Evolutionary conservation across 1,284 basidiomycete genomes (phyloP).

Genomic region (Hymenochaete sp.): DNA sequence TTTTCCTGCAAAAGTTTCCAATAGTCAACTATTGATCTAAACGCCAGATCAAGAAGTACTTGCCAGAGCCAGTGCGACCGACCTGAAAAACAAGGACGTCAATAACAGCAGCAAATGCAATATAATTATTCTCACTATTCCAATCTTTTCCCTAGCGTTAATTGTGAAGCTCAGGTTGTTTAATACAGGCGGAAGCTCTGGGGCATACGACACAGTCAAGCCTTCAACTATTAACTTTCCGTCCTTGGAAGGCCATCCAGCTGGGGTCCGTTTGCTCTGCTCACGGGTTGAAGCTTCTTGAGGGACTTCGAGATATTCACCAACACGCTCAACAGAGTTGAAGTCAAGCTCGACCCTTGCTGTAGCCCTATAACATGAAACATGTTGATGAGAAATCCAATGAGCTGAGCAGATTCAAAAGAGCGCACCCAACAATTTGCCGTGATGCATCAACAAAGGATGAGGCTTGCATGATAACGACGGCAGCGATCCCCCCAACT

Average conservation of each 20-base stretch:
- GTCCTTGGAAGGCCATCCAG: slow-evolving; percentile 67
- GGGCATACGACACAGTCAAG: slow-evolving; percentile 65
- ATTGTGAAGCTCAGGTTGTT: slow-evolving; percentile 63
- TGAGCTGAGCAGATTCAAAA: slow-evolving; percentile 8
- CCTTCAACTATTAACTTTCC: slow-evolving; percentile 52
- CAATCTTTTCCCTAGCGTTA: slow-evolving; percentile 69
- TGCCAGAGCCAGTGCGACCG: slow-evolving; percentile 54
- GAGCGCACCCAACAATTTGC: slow-evolving; percentile 54
- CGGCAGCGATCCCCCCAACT: slow-evolving; percentile 63
- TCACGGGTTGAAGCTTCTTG: slow-evolving; percentile 72
- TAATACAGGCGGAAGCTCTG: slow-evolving; percentile 65
- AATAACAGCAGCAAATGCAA: no score
- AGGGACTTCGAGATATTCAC: slow-evolving; percentile 71
- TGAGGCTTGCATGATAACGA: slow-evolving; percentile 71
- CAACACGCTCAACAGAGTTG: slow-evolving; percentile 74
- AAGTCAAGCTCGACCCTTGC: slow-evolving; percentile 68
- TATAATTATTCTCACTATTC: slow-evolving; percentile 41
- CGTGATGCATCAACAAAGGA: slow-evolving; percentile 62
- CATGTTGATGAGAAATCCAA: slow-evolving; percentile 1
- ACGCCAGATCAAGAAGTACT: neutral
- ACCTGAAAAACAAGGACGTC: slow-evolving; percentile 13
- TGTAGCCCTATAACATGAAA: slow-evolving; percentile 43
- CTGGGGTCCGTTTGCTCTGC: slow-evolving; percentile 49
- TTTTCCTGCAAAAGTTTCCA: slow-evolving; percentile 38
- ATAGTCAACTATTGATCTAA: slow-evolving; percentile 25